These are phyloP conservation scores for Pseudonitzschia pungens DNA, from an alignment of 108 stramenopile species.

Conservation along the genomic window DNA sequence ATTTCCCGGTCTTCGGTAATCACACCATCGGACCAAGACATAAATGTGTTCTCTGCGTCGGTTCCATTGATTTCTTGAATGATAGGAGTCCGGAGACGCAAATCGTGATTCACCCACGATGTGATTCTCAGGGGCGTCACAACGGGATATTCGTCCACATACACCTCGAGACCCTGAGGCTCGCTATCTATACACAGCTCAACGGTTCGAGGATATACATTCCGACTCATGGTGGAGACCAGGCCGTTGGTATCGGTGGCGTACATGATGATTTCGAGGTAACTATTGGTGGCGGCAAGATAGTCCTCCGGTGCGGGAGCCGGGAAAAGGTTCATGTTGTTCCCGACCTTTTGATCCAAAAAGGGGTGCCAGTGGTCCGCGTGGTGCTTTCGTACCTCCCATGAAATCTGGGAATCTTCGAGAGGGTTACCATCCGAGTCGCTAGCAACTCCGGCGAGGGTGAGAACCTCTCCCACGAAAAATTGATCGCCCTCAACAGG, in stretches of 20 bases:
- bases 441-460: conserved; percentile 22
- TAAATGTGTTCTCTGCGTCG: conserved; percentile 1
- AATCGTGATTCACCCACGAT: conserved; percentile 36
- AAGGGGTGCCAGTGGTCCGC: conserved; percentile 37
- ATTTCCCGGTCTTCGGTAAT: conserved; percentile 4
- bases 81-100: conserved; percentile 12
- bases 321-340: conserved; percentile 18
- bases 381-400: conserved; percentile 45
- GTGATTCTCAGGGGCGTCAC: conserved; percentile 29
- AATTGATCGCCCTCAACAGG: conserved; percentile 27
- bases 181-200: conserved; percentile 24
- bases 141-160: conserved; percentile 26
- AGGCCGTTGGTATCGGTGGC: conserved; percentile 31
- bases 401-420: conserved; percentile 21
- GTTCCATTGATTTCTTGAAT: conserved; percentile 2
- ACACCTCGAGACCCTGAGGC: conserved; percentile 28
- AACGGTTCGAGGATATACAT: conserved; percentile 16
- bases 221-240: conserved; percentile 11
- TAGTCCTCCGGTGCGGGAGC: conserved; percentile 45
- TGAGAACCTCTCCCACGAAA: conserved; percentile 38
- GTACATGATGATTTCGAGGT: conserved; percentile 35
- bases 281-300: conserved; percentile 35
- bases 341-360: conserved; percentile 30
- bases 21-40: conserved; percentile 23
- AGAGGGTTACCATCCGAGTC: conserved; percentile 21